Base-by-base conservation (phyloP, 2,329 filamentous ascomycete species). In the Nothophaeocryptopus gaeumannii region DNA sequence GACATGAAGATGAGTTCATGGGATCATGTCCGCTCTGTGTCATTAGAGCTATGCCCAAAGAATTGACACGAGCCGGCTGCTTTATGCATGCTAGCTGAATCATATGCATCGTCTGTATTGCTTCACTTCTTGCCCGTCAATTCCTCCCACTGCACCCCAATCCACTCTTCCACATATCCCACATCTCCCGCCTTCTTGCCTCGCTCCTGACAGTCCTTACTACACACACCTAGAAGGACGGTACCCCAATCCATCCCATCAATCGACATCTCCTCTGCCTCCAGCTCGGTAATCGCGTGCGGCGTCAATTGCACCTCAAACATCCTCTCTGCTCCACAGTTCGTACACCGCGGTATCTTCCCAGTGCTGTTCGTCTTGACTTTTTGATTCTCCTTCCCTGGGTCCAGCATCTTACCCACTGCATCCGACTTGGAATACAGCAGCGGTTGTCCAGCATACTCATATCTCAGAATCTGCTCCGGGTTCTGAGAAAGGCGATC, bases 171-270 rank as follows among this genome's bases (percentile, higher is more conserved):
- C 13, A 90, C 64, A 71, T 95, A 97, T 1, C 85, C 88, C 0
- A 84, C 80, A 63, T 83, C 78, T 0, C 83, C 86, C 32, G 78
- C 74, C 43, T 58, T 53, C 5, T 82, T 77, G 0, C 80, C 79
- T 5, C 69, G 69, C 12, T 82, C 81, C 62, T 79, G 76, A 67
- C 93, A 97, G 68, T 97, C 89, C 64, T 73, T 81, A 58, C 79
- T 82, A 68, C 93, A 99, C 7, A 95, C 89, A 0, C 83, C 90
- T 33, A 97, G 75, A 50, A 99, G 82, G 8, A 99, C 80, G 0
- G 90, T 97, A 0, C 92, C 92, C 93, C 93, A 99, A 64, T 99
- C 93, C 93, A 99, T 99, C 0, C 91, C 93, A 44, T 75, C 95
- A 79, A 72, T 72, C 58, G 57, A 74, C 74, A 70, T 72, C 68